These are phyloP conservation scores for Penicillium sp. DNA, from an alignment of 2,329 filamentous ascomycete genomes.

Conservation along the genomic window DNA sequence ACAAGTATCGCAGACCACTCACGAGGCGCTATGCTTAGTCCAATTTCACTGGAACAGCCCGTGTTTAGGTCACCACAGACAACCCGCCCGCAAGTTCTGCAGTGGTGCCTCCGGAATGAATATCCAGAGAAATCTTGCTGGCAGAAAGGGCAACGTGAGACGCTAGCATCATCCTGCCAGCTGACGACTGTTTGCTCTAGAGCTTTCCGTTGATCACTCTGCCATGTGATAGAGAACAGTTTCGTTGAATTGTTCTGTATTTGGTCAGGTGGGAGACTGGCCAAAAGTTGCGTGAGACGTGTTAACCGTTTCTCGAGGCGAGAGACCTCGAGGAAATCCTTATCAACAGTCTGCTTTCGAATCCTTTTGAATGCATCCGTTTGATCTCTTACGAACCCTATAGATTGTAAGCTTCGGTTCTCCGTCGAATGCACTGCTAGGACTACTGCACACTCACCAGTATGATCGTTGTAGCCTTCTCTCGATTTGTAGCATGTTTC, in stretches of 20 bases:
- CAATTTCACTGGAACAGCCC: slow-evolving; percentile 82
- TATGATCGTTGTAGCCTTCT: slow-evolving; percentile 91
- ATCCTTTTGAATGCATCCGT: slow-evolving; percentile 72
- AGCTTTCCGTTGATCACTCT: slow-evolving; percentile 76
- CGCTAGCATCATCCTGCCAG: slow-evolving; percentile 89
- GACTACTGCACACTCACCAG: slow-evolving; percentile 50
- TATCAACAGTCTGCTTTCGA: slow-evolving; percentile 80
- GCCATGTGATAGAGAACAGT: slow-evolving; percentile 63
- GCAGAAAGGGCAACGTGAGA: slow-evolving; percentile 87
- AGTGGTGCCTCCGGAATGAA: slow-evolving; percentile 92
- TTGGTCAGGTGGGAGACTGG: slow-evolving; percentile 73
- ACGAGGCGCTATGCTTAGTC: slow-evolving; percentile 74
- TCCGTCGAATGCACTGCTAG: not conserved
- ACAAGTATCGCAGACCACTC: slow-evolving; percentile 40
- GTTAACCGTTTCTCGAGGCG: slow-evolving; percentile 90
- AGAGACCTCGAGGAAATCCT: slow-evolving; percentile 84
- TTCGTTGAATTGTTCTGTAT: slow-evolving; percentile 57
- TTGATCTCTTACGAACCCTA: slow-evolving; percentile 71
- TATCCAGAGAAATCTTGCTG: slow-evolving; percentile 95
- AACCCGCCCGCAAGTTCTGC: slow-evolving; percentile 88
- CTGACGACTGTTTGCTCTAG: slow-evolving; percentile 91
- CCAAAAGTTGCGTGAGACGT: slow-evolving; percentile 83
- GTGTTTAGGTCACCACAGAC: slow-evolving; percentile 89
- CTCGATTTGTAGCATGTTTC: slow-evolving; percentile 99
- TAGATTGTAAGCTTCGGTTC: slow-evolving; percentile 16